Conservation (phyloP, 305 asterid species). For the Solanum aculeatissimum region DNA sequence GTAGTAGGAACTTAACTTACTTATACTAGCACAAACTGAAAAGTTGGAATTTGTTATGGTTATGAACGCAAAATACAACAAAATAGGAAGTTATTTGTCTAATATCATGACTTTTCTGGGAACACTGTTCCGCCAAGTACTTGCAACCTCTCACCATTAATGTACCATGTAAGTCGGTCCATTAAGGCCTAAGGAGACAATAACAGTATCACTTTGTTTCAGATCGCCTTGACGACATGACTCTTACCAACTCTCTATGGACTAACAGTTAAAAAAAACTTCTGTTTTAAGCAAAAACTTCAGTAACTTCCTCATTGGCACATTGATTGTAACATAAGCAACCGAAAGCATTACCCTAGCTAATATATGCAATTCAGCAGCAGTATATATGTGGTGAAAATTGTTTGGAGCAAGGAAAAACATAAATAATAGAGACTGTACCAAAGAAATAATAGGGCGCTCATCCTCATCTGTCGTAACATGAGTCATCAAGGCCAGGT, state of each 20-base stretch:
- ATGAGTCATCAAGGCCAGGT: constrained; percentile 91
- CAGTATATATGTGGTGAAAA: background rate
- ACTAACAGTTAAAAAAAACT: background rate
- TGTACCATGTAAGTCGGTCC: background rate
- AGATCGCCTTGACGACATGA: background rate
- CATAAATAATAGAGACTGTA: background rate
- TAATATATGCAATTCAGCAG: background rate
- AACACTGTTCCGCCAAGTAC: background rate
- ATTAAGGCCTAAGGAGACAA: background rate
- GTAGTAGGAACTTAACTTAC: background rate
- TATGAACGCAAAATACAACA: background rate
- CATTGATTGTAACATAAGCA: background rate
- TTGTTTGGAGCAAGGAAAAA: background rate
- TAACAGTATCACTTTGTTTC: background rate
- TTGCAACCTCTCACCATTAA: background rate
- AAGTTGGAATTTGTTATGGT: background rate
- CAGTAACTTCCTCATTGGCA: background rate
- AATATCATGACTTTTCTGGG: background rate
- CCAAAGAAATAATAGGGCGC: constrained; percentile 63
- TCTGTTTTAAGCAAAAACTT: background rate
- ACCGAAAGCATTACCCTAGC: background rate
- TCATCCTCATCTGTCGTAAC: constrained; percentile 91
- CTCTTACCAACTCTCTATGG: background rate
- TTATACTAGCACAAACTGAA: background rate
- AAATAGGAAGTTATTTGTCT: background rate